Evolutionary conservation across 208 protist species (phyloP), one percentile per base, ranked within the genome.

Genomic region (Leishmania amazonensis): DNA sequence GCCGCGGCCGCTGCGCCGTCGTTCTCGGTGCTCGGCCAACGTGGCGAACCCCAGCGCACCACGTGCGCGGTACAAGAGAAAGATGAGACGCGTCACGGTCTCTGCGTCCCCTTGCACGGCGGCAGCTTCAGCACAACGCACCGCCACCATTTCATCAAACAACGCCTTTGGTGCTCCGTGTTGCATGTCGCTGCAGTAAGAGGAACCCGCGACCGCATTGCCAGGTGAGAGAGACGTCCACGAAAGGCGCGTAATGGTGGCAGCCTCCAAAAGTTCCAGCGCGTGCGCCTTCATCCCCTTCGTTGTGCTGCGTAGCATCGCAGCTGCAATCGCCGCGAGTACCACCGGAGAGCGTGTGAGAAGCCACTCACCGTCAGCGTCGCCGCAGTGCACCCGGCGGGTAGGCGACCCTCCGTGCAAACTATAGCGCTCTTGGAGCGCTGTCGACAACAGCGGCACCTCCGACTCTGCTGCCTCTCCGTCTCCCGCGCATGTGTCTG

Each of bases 1-100:
- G 71, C 64, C 54, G 2, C 38, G 31, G n/a, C 68, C 60, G 8
- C 67, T 60, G 73, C 70, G 77, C 5, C 58, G 53, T 54, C 83
- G 83, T 58, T 84, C 71, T 3, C 77, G 78, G 65, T 84, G 81
- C 67, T 83, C 87, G 7, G 79, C 76, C 38, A 86, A 62, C 21
- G 82, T 82, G 28, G 81, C 42, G 31, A 76, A 78, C 19, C 81
- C 86, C 9, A 94, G 70, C 1, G 84, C 83, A 19, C 90, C 92
- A 51, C 81, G 79, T 53, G 65, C 85, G 60, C 87, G 90, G 80
- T 93, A 94, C 45, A 95, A 73, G 5, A 95, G 76, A 85, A 94
- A 93, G 47, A 93, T 93, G 67, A 95, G 85, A 11, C 92, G 88
- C 64, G 90, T 87, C 38, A 95, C 89, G 3, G 84, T 91, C 57